These are phyloP conservation scores for Nidula microcarpa DNA, from an alignment of 768 basidiomycete genomes.

Conservation along the genomic window DNA sequence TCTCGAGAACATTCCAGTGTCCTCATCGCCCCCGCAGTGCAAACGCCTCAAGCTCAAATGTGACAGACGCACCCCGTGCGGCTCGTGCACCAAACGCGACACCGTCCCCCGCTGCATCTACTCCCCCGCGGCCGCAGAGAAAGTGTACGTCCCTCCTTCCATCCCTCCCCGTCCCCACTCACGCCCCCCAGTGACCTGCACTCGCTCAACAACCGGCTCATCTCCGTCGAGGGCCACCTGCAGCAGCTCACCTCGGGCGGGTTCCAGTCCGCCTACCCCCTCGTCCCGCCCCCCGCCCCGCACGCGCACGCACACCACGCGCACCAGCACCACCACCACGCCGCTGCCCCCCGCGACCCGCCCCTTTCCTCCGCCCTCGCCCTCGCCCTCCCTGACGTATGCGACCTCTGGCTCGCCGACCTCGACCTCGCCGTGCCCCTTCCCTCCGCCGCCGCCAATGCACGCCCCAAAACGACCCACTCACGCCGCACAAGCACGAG, in stretches of 20 bases:
- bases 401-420: constrained; percentile 55
- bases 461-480: too few relatives aligned
- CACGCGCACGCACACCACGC: constrained; percentile 8
- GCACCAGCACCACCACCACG: constrained; percentile 24
- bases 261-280: constrained; percentile 33
- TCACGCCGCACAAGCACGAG: too few relatives aligned
- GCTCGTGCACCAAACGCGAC: constrained; percentile 76
- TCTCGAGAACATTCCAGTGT: constrained; percentile 4
- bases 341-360: constrained; percentile 25
- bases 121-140: constrained; percentile 80
- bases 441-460: background rate
- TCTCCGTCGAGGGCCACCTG: constrained; percentile 62
- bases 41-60: constrained; percentile 87
- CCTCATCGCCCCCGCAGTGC: constrained; percentile 44
- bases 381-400: constrained; percentile 7
- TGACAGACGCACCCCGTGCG: constrained; percentile 75
- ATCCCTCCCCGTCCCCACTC: background rate
- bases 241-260: constrained; percentile 44
- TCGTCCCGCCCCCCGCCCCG: constrained; percentile 12
- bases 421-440: constrained; percentile 10
- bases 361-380: constrained; percentile 55
- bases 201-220: constrained; percentile 77
- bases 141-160: constrained; percentile 53
- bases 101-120: constrained; percentile 71
- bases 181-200: constrained; percentile 60